phyloP scores from a whole-genome alignment of 305 asterid species.

The Fraxinus greggii region DNA sequence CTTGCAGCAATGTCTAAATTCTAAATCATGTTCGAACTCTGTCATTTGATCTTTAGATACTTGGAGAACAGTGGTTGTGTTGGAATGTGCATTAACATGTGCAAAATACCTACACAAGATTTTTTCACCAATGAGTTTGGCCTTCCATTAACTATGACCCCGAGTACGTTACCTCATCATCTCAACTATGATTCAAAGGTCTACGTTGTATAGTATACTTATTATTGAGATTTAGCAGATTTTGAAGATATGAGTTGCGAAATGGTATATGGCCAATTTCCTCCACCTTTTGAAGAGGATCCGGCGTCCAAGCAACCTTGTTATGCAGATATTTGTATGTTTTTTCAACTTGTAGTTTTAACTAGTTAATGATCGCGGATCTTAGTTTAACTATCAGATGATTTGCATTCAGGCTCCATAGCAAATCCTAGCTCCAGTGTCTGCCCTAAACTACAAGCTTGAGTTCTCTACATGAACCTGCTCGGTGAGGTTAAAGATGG shows the following conservation, averaged over 20 bases:
- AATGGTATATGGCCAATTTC: slow-evolving; percentile 85
- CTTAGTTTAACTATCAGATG: not conserved
- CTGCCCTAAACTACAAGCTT: slow-evolving; percentile 66
- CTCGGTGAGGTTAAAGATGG: not conserved
- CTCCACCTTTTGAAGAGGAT: slow-evolving; percentile 75
- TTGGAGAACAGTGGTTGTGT: slow-evolving; percentile 93
- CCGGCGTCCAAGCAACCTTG: slow-evolving; percentile 80
- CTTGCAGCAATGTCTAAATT: not conserved
- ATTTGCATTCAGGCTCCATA: slow-evolving; percentile 50
- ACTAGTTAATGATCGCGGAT: not conserved
- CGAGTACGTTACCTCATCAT: slow-evolving; percentile 44
- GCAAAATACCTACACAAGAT: slow-evolving; percentile 93
- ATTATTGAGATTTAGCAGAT: slow-evolving; percentile 38
- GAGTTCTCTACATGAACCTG: slow-evolving; percentile 10
- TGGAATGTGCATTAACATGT: slow-evolving; percentile 91
- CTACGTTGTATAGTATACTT: not conserved
- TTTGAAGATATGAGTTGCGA: slow-evolving; percentile 98
- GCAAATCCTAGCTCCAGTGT: slow-evolving; percentile 54
- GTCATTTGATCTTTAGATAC: slow-evolving; percentile 45
- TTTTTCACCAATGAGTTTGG: slow-evolving; percentile 95
- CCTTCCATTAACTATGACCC: slow-evolving; percentile 90
- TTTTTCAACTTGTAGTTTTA: slow-evolving; percentile 18
- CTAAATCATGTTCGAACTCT: not conserved
- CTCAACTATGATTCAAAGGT: not conserved
- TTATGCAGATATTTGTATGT: slow-evolving; percentile 48